Base-by-base conservation (phyloP, 2,329 filamentous ascomycete species). In the Aspergillus amoenus region DNA sequence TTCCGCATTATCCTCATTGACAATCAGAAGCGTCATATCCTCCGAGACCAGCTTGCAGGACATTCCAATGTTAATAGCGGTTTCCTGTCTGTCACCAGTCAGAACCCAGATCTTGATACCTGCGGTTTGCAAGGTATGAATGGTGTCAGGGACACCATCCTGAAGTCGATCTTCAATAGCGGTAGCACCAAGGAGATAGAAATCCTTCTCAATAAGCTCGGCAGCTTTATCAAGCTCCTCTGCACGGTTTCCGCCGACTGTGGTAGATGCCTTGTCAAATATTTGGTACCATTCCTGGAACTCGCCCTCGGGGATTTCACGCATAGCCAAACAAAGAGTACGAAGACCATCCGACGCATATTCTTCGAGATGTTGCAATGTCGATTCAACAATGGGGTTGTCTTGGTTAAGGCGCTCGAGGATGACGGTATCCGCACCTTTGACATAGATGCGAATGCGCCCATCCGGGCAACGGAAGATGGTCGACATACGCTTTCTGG, bases 1-100 rank as follows among this genome's bases (percentile, higher is more conserved):
- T 37, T 82, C 80, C 13, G 91, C 83, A 48, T 79, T 83, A 66
- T 97, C 93, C 71, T 99, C 94, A 69, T 99, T 99, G 69, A 99
- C 84, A 66, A 99, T 97, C 54, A 99, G 80, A 11, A 99, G 83
- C 70, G 94, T 96, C 94, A 99, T 99, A 68, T 99, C 95, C 76
- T 99, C 94, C 64, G 92, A 96, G 59, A 99, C 91, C 49, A 99
- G 84, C 78, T 97, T 97, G 78, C 94, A 99, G 73, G 92, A 97
- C 94, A 99, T 99, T 63, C 95, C 94, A 65, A 99, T 99, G 74
- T 99, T 99, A 83, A 99, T 99, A 56, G 94, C 94, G 27, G 94
- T 99, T 76, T 99, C 94, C 76, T 99, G 95, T 68, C 94, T 86
- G 79, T 99, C 94, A 67, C 94, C 94, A 40, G 94, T 99, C 74